phyloP scores from a whole-genome alignment of 2,329 filamentous ascomycete species.

The Monosporascus sp. region DNA sequence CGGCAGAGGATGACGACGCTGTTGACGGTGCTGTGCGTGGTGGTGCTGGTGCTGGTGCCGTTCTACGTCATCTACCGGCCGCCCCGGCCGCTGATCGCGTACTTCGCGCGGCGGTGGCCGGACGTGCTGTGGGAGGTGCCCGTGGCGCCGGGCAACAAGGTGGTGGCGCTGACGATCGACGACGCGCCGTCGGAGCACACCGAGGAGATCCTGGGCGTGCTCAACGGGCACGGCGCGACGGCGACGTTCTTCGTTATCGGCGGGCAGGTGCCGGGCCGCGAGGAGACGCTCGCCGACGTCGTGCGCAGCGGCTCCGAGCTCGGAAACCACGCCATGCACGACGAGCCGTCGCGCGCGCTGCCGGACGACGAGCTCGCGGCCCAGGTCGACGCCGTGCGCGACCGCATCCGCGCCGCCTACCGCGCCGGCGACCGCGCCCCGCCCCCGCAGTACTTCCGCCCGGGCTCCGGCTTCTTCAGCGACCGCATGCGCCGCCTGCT shows the following conservation, averaged over 20 bases:
- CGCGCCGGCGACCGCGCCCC: constrained; percentile 24
- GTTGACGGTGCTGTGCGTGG: constrained; percentile 33
- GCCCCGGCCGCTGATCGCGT: constrained; percentile 62
- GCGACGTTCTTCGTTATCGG: constrained; percentile 92
- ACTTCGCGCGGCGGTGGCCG: constrained; percentile 67
- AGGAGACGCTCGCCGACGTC: constrained; percentile 50
- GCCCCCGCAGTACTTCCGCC: constrained; percentile 66
- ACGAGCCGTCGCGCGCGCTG: constrained; percentile 67
- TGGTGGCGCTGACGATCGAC: constrained; percentile 81
- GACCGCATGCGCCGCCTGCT: constrained; percentile 59
- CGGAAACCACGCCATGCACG: constrained; percentile 84
- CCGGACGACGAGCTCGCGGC: constrained; percentile 49
- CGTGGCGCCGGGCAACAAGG: constrained; percentile 43
- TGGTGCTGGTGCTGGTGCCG: constrained; percentile 30
- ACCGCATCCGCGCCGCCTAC: constrained; percentile 30
- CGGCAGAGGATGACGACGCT: constrained; percentile 55
- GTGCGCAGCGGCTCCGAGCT: constrained; percentile 64
- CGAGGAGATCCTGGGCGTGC: constrained; percentile 59
- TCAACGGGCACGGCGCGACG: constrained; percentile 60
- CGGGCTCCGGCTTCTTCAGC: constrained; percentile 80
- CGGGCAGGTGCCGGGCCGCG: constrained; percentile 57
- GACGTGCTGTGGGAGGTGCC: constrained; percentile 70
- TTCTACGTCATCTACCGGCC: constrained; percentile 78
- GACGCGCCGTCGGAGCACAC: constrained; percentile 76
- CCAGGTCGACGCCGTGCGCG: constrained; percentile 60